phyloP scores from a whole-genome alignment of 2,329 filamentous ascomycete genomes.

The Lecanicillium sp. region DNA sequence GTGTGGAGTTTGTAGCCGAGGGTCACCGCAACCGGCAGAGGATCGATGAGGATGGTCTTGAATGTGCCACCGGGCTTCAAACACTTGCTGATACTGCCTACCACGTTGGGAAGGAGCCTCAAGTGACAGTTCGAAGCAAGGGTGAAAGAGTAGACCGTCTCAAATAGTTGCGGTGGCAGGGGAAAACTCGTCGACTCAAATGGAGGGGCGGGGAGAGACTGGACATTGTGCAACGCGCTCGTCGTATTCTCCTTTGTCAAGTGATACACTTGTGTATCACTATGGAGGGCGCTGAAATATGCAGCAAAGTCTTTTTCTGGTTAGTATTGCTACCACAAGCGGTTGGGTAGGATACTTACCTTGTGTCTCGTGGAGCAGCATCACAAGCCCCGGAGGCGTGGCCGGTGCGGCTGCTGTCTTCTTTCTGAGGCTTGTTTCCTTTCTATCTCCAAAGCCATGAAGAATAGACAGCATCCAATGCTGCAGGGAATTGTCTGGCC shows the following conservation, averaged over 20 bases:
- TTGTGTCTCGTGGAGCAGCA: constrained; percentile 10
- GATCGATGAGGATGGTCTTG: constrained; percentile 57
- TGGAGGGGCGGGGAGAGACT: constrained; percentile 34
- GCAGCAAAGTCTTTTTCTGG: constrained; percentile 27
- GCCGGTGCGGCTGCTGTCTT: not conserved
- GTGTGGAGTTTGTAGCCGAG: constrained; percentile 50
- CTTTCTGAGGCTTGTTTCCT: not conserved
- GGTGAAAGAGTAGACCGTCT: constrained; percentile 45
- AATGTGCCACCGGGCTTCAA: constrained; percentile 49
- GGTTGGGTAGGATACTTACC: constrained; percentile 1
- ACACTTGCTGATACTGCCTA: constrained; percentile 35
- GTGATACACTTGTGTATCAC: constrained; percentile 37
- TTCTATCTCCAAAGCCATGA: constrained; percentile 34
- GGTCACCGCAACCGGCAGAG: constrained; percentile 48
- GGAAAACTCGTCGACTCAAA: constrained; percentile 31
- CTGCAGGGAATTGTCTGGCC: constrained; percentile 50
- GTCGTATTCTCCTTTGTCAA: constrained; percentile 31
- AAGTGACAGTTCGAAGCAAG: constrained; percentile 51
- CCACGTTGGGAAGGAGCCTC: constrained; percentile 42
- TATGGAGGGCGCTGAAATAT: constrained; percentile 42
- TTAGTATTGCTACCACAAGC: not conserved
- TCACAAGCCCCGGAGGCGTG: not conserved
- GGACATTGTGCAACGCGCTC: constrained; percentile 23
- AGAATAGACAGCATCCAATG: constrained; percentile 57
- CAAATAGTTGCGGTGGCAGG: constrained; percentile 38